Evolutionary conservation across 345 rosid species (phyloP), one percentile per base, ranked within the genome.

Genomic region (Dipteronia dyeriana): DNA sequence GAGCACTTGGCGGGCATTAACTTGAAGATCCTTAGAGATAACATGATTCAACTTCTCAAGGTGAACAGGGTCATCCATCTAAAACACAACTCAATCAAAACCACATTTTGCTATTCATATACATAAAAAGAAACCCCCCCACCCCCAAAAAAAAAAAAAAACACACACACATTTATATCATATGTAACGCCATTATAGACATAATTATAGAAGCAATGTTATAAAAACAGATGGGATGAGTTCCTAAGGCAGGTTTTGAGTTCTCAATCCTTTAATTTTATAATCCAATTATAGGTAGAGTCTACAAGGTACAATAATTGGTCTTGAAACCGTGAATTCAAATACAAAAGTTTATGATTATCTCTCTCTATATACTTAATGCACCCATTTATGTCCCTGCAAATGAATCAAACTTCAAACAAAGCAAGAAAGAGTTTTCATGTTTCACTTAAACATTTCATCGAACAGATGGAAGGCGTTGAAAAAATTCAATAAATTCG

Each of bases 21-120:
- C 89, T 72, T 29, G 87, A 78, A 93, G 92, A 68, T 92, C 96
- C 78, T 73, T 81, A 2, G 86, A 84, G 68, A 85, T 83, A 45
- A 90, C 87, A 75, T 95, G 98, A 84, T 87, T 90, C 79, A 95
- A 95, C 84, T 66, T 87, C 81, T 91, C 91, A 38, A 90, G 78
- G 84, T 92, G 97, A 11, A 73, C 45, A 75, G 87, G 86, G 76
- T 95, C 96, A 84, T 92, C 89, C 88, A 89, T 84, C 94, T 95
- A 87, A 82, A 70, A 54, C 22, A 16, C 29, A 78, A 31, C 65
- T 6, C 80, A 12, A 64, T 79, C 56, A 71, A 10, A 29, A 62
- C 45, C 76, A 62, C 47, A 45, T 67, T 67, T 57, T 31, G 34
- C 62, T 51, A 17, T 3, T 45, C 22, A 66, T 22, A 53, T 9